Conservation (phyloP, 352 stramenopile species). For the Phytophthora constricta region DNA sequence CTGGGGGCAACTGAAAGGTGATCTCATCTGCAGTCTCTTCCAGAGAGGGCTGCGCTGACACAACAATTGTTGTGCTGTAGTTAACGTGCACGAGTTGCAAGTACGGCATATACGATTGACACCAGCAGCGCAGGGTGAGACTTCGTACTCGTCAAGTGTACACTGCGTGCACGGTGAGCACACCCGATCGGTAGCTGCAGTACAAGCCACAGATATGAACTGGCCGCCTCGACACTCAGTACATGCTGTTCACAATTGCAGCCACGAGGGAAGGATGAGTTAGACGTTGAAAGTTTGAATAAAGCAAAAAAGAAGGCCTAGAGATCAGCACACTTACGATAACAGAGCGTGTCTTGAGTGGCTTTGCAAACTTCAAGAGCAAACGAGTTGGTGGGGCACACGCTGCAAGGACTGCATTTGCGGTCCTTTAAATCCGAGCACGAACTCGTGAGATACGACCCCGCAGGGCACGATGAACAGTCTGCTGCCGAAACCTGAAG, state of each 20-base stretch:
- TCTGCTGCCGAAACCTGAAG: constrained; percentile 51
- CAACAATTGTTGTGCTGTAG: constrained; percentile 54
- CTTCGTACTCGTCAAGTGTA: constrained; percentile 76
- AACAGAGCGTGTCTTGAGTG: constrained; percentile 68
- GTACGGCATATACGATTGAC: constrained; percentile 70
- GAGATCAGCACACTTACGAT: constrained; percentile 50
- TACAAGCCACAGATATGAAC: constrained; percentile 53
- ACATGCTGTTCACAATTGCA: too few relatives aligned
- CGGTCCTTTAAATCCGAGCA: constrained; percentile 71
- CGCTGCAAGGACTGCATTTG: constrained; percentile 56
- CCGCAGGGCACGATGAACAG: constrained; percentile 56
- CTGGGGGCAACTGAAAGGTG: constrained; percentile 73
- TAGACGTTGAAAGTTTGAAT: background rate
- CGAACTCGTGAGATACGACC: constrained; percentile 53
- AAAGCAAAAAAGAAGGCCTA: background rate
- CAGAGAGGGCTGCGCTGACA: constrained; percentile 68
- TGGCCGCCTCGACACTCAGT: constrained; percentile 66
- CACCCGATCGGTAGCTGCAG: constrained; percentile 61
- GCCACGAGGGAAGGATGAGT: too few relatives aligned
- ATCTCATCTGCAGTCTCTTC: constrained; percentile 66
- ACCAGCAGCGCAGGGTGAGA: constrained; percentile 56
- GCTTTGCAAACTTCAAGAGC: constrained; percentile 54
- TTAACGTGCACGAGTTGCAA: constrained; percentile 79
- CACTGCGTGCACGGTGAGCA: constrained; percentile 70
- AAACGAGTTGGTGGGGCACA: constrained; percentile 69